Evolutionary conservation across 257 asterid genomes (phyloP), one percentile per base, ranked within the genome.

Genomic region (Forsythia suspensa): DNA sequence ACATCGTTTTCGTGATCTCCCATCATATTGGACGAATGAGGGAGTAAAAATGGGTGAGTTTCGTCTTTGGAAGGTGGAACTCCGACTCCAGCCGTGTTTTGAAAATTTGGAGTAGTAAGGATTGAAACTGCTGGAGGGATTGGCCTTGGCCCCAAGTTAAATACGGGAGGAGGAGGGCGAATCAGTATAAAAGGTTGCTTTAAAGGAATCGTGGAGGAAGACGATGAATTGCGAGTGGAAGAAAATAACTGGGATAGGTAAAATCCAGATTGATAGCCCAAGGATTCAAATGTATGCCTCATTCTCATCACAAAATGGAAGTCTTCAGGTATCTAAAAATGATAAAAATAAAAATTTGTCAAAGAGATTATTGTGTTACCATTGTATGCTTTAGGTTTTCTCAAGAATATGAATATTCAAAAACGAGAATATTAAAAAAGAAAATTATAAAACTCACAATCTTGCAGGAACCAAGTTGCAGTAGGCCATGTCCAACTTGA

Each of bases 381-480:
- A 15, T 15, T 48, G 52, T 48, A 13, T 48, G n/a, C 73, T 70
- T 36, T 42, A 37, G 29, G 15, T 37, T 59, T 55, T 46, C 63
- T 21, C 4, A 71, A 71, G 15, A 77, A n/a, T 11, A 48, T 3
- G 10, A 1, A 41, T 11, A 70, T n/a, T 72, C 21, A 13, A 72
- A 44, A 29, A n/a, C 3, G 12, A 57, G 3, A 72, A 55, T 38
- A 16, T 18, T 2, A 55, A 13, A 3, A 21, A 41, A 15, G 4
- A 74, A 66, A 24, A 80, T 5, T 51, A 41, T 12, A 71, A 73
- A 76, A 88, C 97, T 90, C 88, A 96, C 99, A 86, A 90, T 96
- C 86, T 96, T 91, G 96, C 96, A 96, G 52, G 99, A 96, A 74
- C 99, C 99, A 40, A 96, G 92, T 87, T 96, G 99, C 80, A 96